Evolutionary conservation across 768 basidiomycete genomes (phyloP), one percentile per base, ranked within the genome.

Genomic region (Rhodotorula babjevae): DNA sequence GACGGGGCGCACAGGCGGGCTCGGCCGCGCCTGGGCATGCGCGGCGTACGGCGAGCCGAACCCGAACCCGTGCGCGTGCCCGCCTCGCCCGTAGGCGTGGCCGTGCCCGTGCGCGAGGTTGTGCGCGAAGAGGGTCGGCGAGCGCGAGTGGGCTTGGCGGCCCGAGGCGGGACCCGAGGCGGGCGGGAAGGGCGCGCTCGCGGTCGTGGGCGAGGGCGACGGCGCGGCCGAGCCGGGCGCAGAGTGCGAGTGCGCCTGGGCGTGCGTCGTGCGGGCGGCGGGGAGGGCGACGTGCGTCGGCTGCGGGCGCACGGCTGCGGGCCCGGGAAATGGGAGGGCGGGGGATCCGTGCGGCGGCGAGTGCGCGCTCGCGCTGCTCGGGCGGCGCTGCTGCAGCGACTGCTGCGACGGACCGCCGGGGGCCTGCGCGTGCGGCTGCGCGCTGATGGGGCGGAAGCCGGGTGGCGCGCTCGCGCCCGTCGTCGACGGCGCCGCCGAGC

Each of bases 1-100:
- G 50, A 68, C 52, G 10, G 71, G 71, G 33, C 71, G 12, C 16
- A 72, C 60, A 7, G 71, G 71, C 40, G 71, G 71, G 2, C 59
- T 61, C 7, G 71, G 71, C 1, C 71, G 50, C 46, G 63, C 61
- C 5, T 31, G 52, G 0, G 44, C 44, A 46, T 46, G 44, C 2
- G 2, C 6, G 6, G 44, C 44, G 14, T 9, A 46, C 44, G 44
- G 44, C 44, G 44, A 18, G 36, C 36, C 36, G 36, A 36, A 36
- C 36, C 36, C 36, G 36, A 36, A 36, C 36, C 36, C 36, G 36
- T 36, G 36, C 36, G 5, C 36, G 36, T 9, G 5, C 5, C 36
- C 36, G 36, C 36, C 36, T 4, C 36, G 36, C 4, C 36, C 36
- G 36, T 36, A 36, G 36, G 5, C 36, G 36, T 36, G 36, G 36